Evolutionary conservation across 371 early-diverging fungal genomes (phyloP), one percentile per base, ranked within the genome.

Genomic region (Syncephalastrum monosporum): DNA sequence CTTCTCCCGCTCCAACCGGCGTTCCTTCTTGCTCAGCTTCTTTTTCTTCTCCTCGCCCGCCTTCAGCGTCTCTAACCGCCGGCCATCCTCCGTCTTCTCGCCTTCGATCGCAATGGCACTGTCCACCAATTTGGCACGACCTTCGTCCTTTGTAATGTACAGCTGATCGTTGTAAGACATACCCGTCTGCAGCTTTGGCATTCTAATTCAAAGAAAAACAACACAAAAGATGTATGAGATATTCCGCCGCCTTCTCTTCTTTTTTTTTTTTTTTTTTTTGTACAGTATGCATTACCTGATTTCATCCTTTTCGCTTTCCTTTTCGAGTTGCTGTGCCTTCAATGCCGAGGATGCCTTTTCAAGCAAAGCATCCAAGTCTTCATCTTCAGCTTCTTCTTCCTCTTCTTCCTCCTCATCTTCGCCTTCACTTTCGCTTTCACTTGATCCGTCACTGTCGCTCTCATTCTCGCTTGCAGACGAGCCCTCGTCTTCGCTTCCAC

Each of bases 311-410:
- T 55, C 54, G 7, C 58, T 67, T 42, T 61, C 42, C 16, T 61
- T 29, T 46, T 25, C 24, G 12, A 67, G 67, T 60, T 82, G 67
- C 23, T 58, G 29, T 53, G 53, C 55, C 12, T 33, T 33, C 5
- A 83, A 55, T 4, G 77, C 77, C n/a, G 57, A 56, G 56, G 75
- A 69, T 5, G 84, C 84, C 53, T 79, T 80, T n/a, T 67, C 47
- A 25, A 83, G 61, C 12, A 83, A 57, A 6, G 59, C 56, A 25
- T 79, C 77, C 16, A 83, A 57, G 63, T 83, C 78, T 8, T 77
- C 79, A 5, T 75, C 72, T 1, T 69, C n/a, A n/a, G n/a, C n/a
- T n/a, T n/a, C 25, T 43, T 50, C 44, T n/a, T 51, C 29, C 21
- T 17, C 33, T 7, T 44, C 50, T 19, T 57, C 51, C 6, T 17